These are phyloP conservation scores for Neofusicoccum cordaticola DNA, from an alignment of 2,329 filamentous ascomycete genomes.

Conservation along the genomic window DNA sequence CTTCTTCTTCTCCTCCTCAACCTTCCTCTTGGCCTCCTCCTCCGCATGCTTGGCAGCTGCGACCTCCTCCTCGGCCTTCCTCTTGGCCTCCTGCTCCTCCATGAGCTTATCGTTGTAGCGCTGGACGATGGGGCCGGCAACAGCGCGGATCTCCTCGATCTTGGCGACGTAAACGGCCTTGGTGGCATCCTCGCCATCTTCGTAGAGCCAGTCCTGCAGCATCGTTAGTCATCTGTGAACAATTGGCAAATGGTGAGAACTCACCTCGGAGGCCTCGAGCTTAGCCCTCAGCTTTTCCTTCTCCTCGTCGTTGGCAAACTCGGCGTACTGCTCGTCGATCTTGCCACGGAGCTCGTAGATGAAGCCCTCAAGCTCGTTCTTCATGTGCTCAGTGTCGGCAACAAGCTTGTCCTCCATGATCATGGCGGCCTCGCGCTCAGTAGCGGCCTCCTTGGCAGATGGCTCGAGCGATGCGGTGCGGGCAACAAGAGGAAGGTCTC, in stretches of 20 bases:
- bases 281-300: constrained; percentile 82
- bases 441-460: constrained; percentile 60
- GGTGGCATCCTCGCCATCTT: constrained; percentile 89
- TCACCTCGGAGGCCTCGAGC: constrained; percentile 82
- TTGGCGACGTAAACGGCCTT: constrained; percentile 94
- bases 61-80: constrained; percentile 63
- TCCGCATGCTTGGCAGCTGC: constrained; percentile 61
- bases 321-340: constrained; percentile 85
- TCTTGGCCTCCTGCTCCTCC: constrained; percentile 73
- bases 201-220: constrained; percentile 91
- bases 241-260: constrained; percentile 31
- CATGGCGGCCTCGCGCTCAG: constrained; percentile 86
- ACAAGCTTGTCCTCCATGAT: constrained; percentile 98
- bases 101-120: constrained; percentile 94
- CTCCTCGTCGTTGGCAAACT: constrained; percentile 88
- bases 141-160: constrained; percentile 88
- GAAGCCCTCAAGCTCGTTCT: constrained; percentile 97
- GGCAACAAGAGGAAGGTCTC: constrained; percentile 82
- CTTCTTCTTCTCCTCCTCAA: constrained; percentile 65
- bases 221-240: background rate
- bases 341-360: constrained; percentile 97
- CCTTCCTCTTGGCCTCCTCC: constrained; percentile 71
- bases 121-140: constrained; percentile 88
- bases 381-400: constrained; percentile 97
- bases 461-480: constrained; percentile 79